phyloP scores from a whole-genome alignment of 306 rosid genomes.

The Vigna radiata region DNA sequence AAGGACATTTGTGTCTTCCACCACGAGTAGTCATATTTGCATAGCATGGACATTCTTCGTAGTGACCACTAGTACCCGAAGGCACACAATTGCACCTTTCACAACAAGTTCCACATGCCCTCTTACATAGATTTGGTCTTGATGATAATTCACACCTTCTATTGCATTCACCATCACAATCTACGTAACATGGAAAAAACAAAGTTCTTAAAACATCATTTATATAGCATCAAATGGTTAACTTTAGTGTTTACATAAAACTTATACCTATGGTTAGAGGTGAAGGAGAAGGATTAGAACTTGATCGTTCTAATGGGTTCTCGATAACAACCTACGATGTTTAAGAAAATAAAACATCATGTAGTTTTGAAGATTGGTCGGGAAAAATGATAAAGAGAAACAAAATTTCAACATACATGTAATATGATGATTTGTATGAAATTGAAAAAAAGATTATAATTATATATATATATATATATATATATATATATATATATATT shows the following conservation, averaged over 20 bases:
- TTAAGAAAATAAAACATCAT: neutral
- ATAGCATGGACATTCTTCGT: slow-evolving; percentile 71
- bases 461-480: no score
- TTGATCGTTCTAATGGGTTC: neutral
- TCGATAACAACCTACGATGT: slow-evolving; percentile 8
- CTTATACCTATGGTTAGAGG: slow-evolving; percentile 24
- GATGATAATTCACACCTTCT: slow-evolving; percentile 66
- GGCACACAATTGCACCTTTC: slow-evolving; percentile 72
- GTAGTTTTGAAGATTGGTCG: neutral
- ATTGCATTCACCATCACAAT: slow-evolving; percentile 57
- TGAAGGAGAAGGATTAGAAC: neutral
- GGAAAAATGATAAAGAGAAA: neutral
- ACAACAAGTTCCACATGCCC: slow-evolving; percentile 81
- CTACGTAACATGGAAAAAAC: slow-evolving; percentile 8
- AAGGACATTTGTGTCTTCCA: slow-evolving; percentile 76
- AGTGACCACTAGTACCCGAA: slow-evolving; percentile 66
- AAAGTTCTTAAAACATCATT: neutral
- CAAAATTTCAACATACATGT: neutral
- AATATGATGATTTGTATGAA: neutral
- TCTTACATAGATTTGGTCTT: slow-evolving; percentile 55
- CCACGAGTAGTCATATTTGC: slow-evolving; percentile 69
- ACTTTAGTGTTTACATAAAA: no score
- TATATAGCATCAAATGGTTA: no score
- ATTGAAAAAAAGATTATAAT: neutral
- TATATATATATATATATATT: no score